Percentiles rank a stretch among this genome's conserved stretches.
phyloP scores from a whole-genome alignment of 2,329 filamentous ascomycete genomes.

The Fusarium mangiferae region DNA sequence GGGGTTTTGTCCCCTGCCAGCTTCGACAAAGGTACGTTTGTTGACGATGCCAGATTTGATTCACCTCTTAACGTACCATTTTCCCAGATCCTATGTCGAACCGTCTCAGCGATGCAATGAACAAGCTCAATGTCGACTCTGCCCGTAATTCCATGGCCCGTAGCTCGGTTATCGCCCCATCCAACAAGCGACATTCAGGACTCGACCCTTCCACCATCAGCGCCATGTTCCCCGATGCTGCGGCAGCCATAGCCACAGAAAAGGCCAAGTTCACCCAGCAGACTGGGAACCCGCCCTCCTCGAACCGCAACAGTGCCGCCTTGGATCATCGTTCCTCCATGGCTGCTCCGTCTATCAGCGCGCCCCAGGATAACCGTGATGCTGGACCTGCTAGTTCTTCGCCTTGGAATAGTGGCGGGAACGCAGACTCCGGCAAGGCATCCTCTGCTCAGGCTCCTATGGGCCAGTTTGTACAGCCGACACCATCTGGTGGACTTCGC shows the following conservation, averaged over 20 bases:
- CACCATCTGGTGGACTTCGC: slow-evolving; percentile 76
- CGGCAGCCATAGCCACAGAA: slow-evolving; percentile 97
- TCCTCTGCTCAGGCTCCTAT: slow-evolving; percentile 83
- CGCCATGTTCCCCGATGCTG: slow-evolving; percentile 98
- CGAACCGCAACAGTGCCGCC: slow-evolving; percentile 89
- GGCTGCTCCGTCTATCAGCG: slow-evolving; percentile 78
- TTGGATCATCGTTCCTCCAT: slow-evolving; percentile 82
- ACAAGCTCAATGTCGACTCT: slow-evolving; percentile 88
- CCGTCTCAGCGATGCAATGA: slow-evolving; percentile 95
- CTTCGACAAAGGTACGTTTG: slow-evolving; percentile 86
- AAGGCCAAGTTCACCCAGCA: slow-evolving; percentile 98
- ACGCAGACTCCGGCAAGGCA: slow-evolving; percentile 70
- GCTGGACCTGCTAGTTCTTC: slow-evolving; percentile 59
- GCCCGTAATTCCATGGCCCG: slow-evolving; percentile 88
- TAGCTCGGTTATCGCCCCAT: slow-evolving; percentile 75
- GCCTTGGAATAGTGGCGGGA: slow-evolving; percentile 75
- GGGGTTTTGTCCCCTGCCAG: slow-evolving; percentile 93
- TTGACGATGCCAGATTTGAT: background rate
- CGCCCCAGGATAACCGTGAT: slow-evolving; percentile 54
- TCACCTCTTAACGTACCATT: slow-evolving; percentile 29
- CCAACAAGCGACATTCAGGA: slow-evolving; percentile 95
- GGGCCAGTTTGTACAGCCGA: slow-evolving; percentile 93
- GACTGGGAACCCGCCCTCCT: slow-evolving; percentile 87
- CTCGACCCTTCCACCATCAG: slow-evolving; percentile 94
- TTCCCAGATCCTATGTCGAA: slow-evolving; percentile 91